Conservation (phyloP, 768 basidiomycete species). For the Rhizopogon vesiculosus region DNA sequence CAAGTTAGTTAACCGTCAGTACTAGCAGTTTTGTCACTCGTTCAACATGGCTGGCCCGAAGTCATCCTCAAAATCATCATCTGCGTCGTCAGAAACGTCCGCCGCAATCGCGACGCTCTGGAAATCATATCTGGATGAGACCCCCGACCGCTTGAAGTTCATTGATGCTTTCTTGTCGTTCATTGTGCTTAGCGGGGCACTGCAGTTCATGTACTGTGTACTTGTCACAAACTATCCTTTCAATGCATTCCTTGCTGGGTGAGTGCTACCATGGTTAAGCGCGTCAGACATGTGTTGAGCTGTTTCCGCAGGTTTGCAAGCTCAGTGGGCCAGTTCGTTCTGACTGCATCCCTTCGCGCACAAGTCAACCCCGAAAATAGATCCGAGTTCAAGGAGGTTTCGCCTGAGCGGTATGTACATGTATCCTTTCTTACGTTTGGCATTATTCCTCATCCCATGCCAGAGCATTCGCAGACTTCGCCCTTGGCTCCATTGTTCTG, state of each 20-base stretch:
- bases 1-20: background rate
- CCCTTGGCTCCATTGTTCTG: slow-evolving; percentile 88
- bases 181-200: slow-evolving; percentile 84
- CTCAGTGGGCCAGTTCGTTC: slow-evolving; percentile 94
- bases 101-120: slow-evolving; percentile 53
- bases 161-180: slow-evolving; percentile 92
- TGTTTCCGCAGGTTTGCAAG: slow-evolving; percentile 67
- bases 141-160: slow-evolving; percentile 84
- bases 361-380: slow-evolving; percentile 89
- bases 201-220: slow-evolving; percentile 90
- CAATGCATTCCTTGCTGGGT: slow-evolving; percentile 97
- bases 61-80: slow-evolving; percentile 15
- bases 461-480: slow-evolving; percentile 98
- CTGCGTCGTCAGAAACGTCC: slow-evolving; percentile 14
- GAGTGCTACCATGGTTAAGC: slow-evolving; percentile 21
- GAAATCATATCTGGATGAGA: slow-evolving; percentile 73
- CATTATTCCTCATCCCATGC: background rate
- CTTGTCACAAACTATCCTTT: slow-evolving; percentile 92
- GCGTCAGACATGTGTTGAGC: background rate
- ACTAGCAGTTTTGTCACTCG: slow-evolving; percentile 1
- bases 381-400: slow-evolving; percentile 82
- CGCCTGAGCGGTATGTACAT: slow-evolving; percentile 79
- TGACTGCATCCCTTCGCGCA: slow-evolving; percentile 85
- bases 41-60: slow-evolving; percentile 34
- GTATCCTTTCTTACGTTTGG: background rate